Percentiles rank a stretch among this genome's conserved stretches.
phyloP scores from a whole-genome alignment of 1,284 basidiomycete genomes.

The Ceratobasidium sp. region DNA sequence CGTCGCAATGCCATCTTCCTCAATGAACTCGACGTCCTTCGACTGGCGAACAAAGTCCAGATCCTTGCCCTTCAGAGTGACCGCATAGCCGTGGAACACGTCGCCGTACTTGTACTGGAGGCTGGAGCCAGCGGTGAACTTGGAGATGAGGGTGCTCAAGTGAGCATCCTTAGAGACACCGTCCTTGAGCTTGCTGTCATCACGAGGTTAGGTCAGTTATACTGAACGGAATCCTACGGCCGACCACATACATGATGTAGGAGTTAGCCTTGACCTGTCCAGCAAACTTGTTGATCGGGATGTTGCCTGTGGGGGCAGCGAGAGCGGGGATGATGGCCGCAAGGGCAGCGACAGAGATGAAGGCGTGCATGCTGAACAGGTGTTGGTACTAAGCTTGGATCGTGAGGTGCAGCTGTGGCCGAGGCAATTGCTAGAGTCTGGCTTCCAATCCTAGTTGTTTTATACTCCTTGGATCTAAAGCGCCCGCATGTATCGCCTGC shows the following conservation, averaged over 20 bases:
- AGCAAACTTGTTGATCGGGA: too few relatives aligned
- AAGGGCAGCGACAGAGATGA: too few relatives aligned
- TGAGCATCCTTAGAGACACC: constrained; percentile 31
- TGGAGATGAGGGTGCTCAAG: constrained; percentile 28
- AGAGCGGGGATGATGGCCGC: too few relatives aligned
- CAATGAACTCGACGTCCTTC: constrained; percentile 47
- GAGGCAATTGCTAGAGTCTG: background rate
- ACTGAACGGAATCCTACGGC: background rate
- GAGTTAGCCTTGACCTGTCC: too few relatives aligned
- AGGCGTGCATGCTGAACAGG: constrained; percentile 24
- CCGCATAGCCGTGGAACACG: constrained; percentile 49
- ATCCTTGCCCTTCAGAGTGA: constrained; percentile 38
- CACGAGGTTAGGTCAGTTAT: background rate
- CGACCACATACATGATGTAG: constrained; percentile 39
- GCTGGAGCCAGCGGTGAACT: constrained; percentile 37
- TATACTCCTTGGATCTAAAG: background rate
- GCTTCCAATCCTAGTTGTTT: background rate
- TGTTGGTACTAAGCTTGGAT: background rate
- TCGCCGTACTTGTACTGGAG: constrained; percentile 45
- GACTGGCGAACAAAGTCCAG: constrained; percentile 44
- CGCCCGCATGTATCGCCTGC: background rate
- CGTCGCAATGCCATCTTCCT: constrained; percentile 28
- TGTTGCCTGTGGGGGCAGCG: too few relatives aligned
- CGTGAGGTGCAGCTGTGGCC: background rate
- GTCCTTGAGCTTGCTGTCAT: constrained; percentile 41